phyloP scores from a whole-genome alignment of 208 protist species.

The Angomonas desouzai region DNA sequence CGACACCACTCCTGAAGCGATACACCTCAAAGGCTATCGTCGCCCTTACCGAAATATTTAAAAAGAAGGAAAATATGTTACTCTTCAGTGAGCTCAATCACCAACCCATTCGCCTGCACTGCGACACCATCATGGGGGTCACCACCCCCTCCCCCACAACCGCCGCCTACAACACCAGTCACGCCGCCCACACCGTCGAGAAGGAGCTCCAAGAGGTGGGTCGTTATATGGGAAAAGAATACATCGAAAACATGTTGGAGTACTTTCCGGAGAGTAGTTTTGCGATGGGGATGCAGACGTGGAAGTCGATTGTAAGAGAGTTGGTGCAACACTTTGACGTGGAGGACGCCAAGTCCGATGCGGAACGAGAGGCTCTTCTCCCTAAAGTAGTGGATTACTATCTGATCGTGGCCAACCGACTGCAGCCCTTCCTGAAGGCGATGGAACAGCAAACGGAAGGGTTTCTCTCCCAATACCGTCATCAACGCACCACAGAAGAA shows the following conservation, averaged over 20 bases:
- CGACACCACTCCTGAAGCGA: neutral
- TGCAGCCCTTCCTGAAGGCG: neutral
- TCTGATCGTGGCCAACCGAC: neutral
- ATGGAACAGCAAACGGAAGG: neutral
- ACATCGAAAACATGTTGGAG: neutral
- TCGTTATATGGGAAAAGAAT: neutral
- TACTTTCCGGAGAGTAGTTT: neutral
- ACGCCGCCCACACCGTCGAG: neutral
- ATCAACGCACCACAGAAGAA: neutral
- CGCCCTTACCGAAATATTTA: neutral
- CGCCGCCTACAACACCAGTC: neutral
- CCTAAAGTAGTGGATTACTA: neutral
- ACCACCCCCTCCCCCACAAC: neutral
- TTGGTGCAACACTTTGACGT: neutral
- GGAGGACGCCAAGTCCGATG: conserved; percentile 1
- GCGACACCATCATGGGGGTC: neutral
- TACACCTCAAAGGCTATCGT: neutral
- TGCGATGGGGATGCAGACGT: neutral
- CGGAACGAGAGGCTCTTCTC: too few relatives aligned
- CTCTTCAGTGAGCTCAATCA: neutral
- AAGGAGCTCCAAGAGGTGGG: neutral
- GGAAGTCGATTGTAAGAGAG: neutral
- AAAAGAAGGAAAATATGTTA: conserved; percentile 4
- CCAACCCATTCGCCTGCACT: neutral
- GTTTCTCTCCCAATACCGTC: neutral